Percentiles rank a stretch among this genome's conserved stretches.
These are phyloP conservation scores for Talaromyces liani DNA, from an alignment of 495 filamentous ascomycete genomes.

Conservation along the genomic window DNA sequence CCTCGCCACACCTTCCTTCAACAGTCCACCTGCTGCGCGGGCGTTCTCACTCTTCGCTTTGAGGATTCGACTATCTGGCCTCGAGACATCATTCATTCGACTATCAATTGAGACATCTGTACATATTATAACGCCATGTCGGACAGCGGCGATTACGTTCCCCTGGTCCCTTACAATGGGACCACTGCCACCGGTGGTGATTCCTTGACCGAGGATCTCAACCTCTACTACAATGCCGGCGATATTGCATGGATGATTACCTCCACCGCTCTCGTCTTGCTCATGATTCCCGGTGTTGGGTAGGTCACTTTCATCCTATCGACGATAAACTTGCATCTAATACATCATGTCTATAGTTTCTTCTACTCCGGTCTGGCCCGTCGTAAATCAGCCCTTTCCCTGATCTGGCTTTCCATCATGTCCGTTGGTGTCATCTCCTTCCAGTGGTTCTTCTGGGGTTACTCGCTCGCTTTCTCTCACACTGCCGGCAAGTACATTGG, in stretches of 20 bases:
- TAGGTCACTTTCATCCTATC: slow-evolving; percentile 16
- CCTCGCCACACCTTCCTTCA: neutral
- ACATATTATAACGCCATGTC: slow-evolving; percentile 6
- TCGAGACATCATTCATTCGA: neutral
- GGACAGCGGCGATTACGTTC: slow-evolving; percentile 8
- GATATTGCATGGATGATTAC: slow-evolving; percentile 91
- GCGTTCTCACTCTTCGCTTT: slow-evolving; percentile 1
- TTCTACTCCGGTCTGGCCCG: slow-evolving; percentile 98
- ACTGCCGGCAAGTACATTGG: slow-evolving; percentile 77
- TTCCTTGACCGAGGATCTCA: slow-evolving; percentile 65
- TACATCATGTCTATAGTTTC: slow-evolving; percentile 46
- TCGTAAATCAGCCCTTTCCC: slow-evolving; percentile 85
- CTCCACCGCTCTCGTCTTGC: slow-evolving; percentile 79
- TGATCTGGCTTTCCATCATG: slow-evolving; percentile 98
- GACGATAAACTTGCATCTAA: neutral
- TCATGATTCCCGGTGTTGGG: slow-evolving; percentile 98
- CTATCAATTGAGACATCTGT: neutral
- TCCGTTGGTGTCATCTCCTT: slow-evolving; percentile 84
- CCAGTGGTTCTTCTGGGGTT: slow-evolving; percentile 99
- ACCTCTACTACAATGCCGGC: slow-evolving; percentile 78
- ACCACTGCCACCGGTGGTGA: slow-evolving; percentile 62
- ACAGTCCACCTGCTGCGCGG: slow-evolving; percentile 3
- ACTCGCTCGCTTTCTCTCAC: slow-evolving; percentile 88
- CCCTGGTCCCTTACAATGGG: slow-evolving; percentile 55
- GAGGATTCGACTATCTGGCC: neutral